Conservation (phyloP, 345 rosid genomes). For the Aethionema arabicum region DNA sequence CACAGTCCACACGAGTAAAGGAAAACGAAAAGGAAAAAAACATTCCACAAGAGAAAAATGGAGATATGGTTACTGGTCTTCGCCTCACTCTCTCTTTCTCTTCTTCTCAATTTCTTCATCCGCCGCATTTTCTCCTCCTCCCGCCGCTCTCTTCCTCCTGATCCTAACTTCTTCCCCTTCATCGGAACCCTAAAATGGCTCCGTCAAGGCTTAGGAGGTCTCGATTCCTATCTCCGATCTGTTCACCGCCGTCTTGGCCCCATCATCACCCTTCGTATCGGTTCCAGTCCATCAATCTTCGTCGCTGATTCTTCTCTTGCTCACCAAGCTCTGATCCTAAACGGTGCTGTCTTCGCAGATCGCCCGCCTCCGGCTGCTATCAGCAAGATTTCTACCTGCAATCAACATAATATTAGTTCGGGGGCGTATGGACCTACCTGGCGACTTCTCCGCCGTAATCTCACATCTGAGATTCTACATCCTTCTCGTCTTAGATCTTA, state of each 20-base stretch:
- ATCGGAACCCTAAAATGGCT: conserved; percentile 26
- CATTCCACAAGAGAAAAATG: conserved; percentile 7
- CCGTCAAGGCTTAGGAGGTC: background rate
- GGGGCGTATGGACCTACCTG: conserved; percentile 42
- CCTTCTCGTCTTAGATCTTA: conserved; percentile 29
- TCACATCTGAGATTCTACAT: conserved; percentile 43
- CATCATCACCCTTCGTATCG: conserved; percentile 33
- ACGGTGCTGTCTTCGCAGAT: conserved; percentile 36
- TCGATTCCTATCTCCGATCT: background rate
- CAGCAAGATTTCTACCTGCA: conserved; percentile 2
- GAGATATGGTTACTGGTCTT: conserved; percentile 24
- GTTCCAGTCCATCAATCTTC: conserved; percentile 33
- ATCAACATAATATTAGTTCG: conserved; percentile 37
- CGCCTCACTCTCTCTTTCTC: background rate
- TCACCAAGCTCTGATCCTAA: conserved; percentile 38
- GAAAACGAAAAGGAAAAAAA: background rate
- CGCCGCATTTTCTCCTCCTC: background rate
- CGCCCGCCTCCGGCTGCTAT: conserved; percentile 31
- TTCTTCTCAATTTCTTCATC: conserved; percentile 2
- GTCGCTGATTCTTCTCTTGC: conserved; percentile 34
- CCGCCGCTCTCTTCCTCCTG: conserved; percentile 20
- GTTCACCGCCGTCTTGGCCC: conserved; percentile 28
- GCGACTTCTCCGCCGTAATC: conserved; percentile 40
- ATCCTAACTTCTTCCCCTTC: conserved; percentile 18
- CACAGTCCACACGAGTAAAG: no score